Evolutionary conservation across 257 asterid genomes (phyloP).

Genomic region (Dorcoceras hygrometricum): DNA sequence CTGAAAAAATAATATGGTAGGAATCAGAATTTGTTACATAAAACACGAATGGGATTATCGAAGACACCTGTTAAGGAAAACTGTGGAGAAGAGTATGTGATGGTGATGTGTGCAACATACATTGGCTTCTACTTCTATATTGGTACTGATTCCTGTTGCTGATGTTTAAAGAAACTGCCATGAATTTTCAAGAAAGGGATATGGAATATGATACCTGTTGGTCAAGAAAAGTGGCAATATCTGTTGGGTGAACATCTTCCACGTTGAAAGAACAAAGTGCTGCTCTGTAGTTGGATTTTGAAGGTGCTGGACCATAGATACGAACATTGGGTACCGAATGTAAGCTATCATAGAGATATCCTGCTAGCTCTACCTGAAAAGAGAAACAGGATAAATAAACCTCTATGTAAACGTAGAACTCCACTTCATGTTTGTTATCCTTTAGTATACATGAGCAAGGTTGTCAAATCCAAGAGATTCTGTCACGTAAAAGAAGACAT

Average conservation of each 20-base stretch:
- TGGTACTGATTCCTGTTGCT: not conserved
- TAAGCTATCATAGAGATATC: slow-evolving; percentile 58
- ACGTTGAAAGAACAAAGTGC: slow-evolving; percentile 92
- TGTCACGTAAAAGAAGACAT: not conserved
- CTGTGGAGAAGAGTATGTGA: not conserved
- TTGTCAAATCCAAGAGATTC: slow-evolving; percentile 1
- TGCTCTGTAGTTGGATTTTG: slow-evolving; percentile 56
- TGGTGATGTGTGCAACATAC: not conserved
- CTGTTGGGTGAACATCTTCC: slow-evolving; percentile 77
- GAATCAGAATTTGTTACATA: not conserved
- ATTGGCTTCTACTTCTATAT: not conserved
- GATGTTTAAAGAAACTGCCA: slow-evolving; percentile 1
- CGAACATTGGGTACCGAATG: slow-evolving; percentile 53
- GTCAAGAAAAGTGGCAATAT: slow-evolving; percentile 80
- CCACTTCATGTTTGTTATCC: not conserved
- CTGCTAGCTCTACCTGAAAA: slow-evolving; percentile 65
- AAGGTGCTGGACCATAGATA: slow-evolving; percentile 84
- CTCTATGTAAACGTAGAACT: not conserved
- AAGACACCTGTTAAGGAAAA: not conserved
- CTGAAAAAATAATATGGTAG: slow-evolving; percentile 35
- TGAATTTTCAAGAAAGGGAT: not conserved
- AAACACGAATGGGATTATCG: not conserved
- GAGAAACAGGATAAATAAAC: not conserved
- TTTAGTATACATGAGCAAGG: not conserved
- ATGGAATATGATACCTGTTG: slow-evolving; percentile 55